These are phyloP conservation scores for Podaxis pistillaris DNA, from an alignment of 768 basidiomycete species.

Conservation along the genomic window DNA sequence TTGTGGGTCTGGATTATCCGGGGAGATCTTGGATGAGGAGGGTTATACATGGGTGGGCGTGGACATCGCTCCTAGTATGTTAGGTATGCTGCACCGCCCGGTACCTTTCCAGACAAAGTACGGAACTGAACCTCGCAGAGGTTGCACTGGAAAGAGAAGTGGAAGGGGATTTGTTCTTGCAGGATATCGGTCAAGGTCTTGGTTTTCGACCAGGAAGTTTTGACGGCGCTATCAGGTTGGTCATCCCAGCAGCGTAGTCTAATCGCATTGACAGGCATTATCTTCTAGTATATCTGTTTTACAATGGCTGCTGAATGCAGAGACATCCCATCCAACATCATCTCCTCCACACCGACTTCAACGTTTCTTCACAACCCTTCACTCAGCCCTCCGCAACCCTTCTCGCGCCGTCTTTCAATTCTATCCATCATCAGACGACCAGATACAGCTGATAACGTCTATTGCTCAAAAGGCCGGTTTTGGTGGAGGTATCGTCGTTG, in stretches of 20 bases:
- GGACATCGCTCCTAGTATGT: slow-evolving; percentile 96
- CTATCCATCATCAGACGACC: slow-evolving; percentile 96
- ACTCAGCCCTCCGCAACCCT: slow-evolving; percentile 82
- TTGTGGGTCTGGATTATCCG: slow-evolving; percentile 94
- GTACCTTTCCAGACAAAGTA: background rate
- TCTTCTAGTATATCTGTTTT: slow-evolving; percentile 87
- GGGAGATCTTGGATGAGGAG: slow-evolving; percentile 93
- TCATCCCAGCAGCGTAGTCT: background rate
- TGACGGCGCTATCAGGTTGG: slow-evolving; percentile 94
- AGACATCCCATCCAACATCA: slow-evolving; percentile 85
- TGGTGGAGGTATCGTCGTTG: slow-evolving; percentile 93
- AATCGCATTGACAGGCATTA: background rate
- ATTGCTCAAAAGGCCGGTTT: slow-evolving; percentile 95
- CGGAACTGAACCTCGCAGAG: slow-evolving; percentile 45
- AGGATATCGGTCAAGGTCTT: slow-evolving; percentile 98
- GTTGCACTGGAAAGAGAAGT: slow-evolving; percentile 94
- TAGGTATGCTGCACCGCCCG: slow-evolving; percentile 54
- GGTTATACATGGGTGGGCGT: slow-evolving; percentile 93
- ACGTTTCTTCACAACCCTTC: slow-evolving; percentile 91
- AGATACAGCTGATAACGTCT: slow-evolving; percentile 91
- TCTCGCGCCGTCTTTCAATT: slow-evolving; percentile 90
- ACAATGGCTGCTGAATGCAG: slow-evolving; percentile 98
- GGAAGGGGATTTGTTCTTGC: slow-evolving; percentile 93
- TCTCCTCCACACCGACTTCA: slow-evolving; percentile 83
- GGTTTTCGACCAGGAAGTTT: slow-evolving; percentile 96